These are phyloP conservation scores for Periglandula ipomoeae DNA, from an alignment of 2,329 filamentous ascomycete genomes.

Conservation along the genomic window DNA sequence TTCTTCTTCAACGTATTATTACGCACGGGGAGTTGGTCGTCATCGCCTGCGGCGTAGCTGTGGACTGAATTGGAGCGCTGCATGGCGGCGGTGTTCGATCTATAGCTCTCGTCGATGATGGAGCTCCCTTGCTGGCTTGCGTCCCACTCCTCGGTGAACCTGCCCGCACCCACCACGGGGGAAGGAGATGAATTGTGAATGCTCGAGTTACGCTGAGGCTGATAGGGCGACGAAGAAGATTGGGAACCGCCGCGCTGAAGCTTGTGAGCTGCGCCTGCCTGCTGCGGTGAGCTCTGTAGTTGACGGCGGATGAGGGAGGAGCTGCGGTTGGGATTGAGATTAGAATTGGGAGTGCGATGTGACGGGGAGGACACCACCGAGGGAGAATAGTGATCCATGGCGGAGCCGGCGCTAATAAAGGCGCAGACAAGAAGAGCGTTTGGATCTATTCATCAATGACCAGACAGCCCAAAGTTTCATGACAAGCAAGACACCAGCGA, in stretches of 20 bases:
- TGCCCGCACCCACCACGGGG: constrained; percentile 25
- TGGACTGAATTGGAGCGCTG: constrained; percentile 54
- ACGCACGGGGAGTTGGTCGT: constrained; percentile 32
- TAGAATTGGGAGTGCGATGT: constrained; percentile 12
- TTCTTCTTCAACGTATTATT: constrained; percentile 84
- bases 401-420: constrained; percentile 16
- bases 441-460: constrained; percentile 8
- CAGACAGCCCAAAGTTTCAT: constrained; percentile 4
- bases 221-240: constrained; percentile 13
- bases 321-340: constrained; percentile 7
- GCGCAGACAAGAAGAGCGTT: not conserved
- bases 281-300: constrained; percentile 8
- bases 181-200: not conserved
- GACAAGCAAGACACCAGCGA: constrained; percentile 1
- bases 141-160: constrained; percentile 65
- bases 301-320: constrained; percentile 5
- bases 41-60: constrained; percentile 41
- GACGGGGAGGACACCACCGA: constrained; percentile 12
- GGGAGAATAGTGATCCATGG: constrained; percentile 21
- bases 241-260: constrained; percentile 4
- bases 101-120: constrained; percentile 40
- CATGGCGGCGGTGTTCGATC: constrained; percentile 25
- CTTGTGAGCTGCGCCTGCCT: constrained; percentile 9
- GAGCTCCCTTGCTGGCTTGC: constrained; percentile 58
- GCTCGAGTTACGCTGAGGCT: constrained; percentile 11